Base-by-base conservation (phyloP, 768 basidiomycete species). In the Gyrodon lividus region DNA sequence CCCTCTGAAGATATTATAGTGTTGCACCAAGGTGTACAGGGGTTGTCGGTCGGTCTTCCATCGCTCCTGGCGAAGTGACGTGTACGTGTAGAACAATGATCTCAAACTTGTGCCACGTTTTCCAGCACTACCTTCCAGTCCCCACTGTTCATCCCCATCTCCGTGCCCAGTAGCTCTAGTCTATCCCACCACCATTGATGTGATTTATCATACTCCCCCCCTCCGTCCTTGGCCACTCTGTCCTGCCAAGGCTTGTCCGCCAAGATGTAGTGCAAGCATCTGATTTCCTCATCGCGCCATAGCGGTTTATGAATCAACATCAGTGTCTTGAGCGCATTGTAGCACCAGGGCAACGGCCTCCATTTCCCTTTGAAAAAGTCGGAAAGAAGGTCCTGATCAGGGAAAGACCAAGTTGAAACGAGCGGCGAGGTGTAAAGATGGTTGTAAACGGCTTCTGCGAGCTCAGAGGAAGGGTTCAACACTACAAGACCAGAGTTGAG, bases 401-500 rank as follows among this genome's bases (percentile, higher is more conserved):
- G 85, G 67, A 98, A 97, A n/a, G 67, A 69, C 73, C 79, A 85
- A 0, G 73, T 72, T 4, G 75, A 52, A 7, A 88, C 72, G 9
- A 77, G 72, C 3, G 81, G 78, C 8, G 79, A 81, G 5, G 73
- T 79, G 48, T 57, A 28, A 24, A 71, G 48, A 79, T 71, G 46
- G 67, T 67, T 43, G 68, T 71, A 54, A 64, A 98, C 77, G 7
- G 66, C 67, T 14, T 77, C 64, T 50, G 83, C 75, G 5, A 86
- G 73, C 22, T 73, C 64, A 10, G 59, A 43, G 3, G 89, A 93
- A 1, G 97, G 96, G 19, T 77, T 81, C 40, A 98, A 77, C 40
- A 98, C 82, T 50, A 99, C 88, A 8, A 87, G 79, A 9, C 96
- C 96, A 0, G 89, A 89, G 72, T 99, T 99, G 53, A 98, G 82